Base-by-base conservation (phyloP, 306 rosid genomes). In the Hylodesmum podocarpum region DNA sequence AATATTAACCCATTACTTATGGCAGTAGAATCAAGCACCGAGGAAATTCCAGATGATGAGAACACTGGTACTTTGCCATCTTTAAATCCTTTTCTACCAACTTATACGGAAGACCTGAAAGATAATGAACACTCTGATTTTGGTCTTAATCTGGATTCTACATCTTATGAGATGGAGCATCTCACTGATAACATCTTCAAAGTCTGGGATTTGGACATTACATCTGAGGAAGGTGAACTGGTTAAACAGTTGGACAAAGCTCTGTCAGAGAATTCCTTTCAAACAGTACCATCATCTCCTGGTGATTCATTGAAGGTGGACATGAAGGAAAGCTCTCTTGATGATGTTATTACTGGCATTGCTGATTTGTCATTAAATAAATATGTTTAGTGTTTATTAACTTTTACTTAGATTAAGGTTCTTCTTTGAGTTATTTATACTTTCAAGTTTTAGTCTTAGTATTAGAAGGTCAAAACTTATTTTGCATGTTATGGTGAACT, bases 131-230 rank as follows among this genome's bases (percentile, higher is more conserved):
- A 62, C 18, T 11, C 9, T 46, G 85, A 77, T 81, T 64, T 28
- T 40, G 87, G 78, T 18, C 40, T 70, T 41, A 8, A 71, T 79
- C 36, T 63, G 55, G 76, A 68, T 66, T 70, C 75, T 55, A 16
- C 82, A 0, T 59, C 31, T 34, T 57, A 68, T 54, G 93, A 85
- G 67, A 29, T 18, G 29, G 88, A 80, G 78, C 81, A 84, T 0
- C 40, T 77, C 16, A 70, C 80, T 7, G 86, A 76, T 29, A 87
- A 80, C 59, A 89, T 93, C 70, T 90, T 93, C 87, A 90, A 73
- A 84, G 81, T 85, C 64, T 93, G 94, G 96, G 96, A 89, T 85
- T 82, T 90, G 73, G 83, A 85, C 50, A 51, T 85, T 66, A 87
- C 83, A 12, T 65, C 79, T 2, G 98, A 89, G 81, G 96, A 90